A percentile compares a stretch with the other conserved stretches of the same genome.
phyloP scores from a whole-genome alignment of 2,329 filamentous ascomycete species.

The Kalmusia sp. region DNA sequence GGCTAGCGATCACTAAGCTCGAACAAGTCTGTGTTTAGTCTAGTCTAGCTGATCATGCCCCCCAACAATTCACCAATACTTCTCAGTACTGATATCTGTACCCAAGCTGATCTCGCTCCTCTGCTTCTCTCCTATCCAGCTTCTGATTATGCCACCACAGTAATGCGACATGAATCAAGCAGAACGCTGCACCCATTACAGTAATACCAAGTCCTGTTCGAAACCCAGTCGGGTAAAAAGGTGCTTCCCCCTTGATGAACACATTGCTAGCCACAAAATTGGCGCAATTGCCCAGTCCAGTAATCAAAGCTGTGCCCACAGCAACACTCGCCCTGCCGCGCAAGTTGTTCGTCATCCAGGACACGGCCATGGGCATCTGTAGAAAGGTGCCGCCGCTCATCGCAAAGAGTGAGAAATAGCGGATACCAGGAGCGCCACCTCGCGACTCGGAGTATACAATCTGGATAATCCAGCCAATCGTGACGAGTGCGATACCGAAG shows the following conservation, averaged over 20 bases:
- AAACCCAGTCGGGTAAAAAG: constrained; percentile 37
- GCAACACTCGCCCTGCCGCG: constrained; percentile 32
- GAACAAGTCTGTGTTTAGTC: not conserved
- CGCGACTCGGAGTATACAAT: constrained; percentile 45
- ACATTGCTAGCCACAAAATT: constrained; percentile 61
- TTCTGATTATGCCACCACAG: constrained; percentile 59
- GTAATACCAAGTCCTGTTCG: constrained; percentile 44
- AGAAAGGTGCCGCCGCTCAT: constrained; percentile 55
- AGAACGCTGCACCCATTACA: constrained; percentile 28
- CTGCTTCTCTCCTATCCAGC: constrained; percentile 38
- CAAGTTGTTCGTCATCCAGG: constrained; percentile 63
- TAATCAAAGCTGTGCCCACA: constrained; percentile 28
- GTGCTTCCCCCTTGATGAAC: constrained; percentile 35
- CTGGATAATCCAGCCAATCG: constrained; percentile 60
- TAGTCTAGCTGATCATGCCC: not conserved
- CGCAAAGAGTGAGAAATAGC: constrained; percentile 50
- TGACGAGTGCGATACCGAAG: constrained; percentile 44
- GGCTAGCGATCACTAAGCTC: not conserved
- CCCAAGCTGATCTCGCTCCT: constrained; percentile 27
- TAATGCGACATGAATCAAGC: constrained; percentile 49
- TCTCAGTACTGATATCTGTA: constrained; percentile 34
- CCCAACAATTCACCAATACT: not conserved
- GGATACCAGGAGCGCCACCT: constrained; percentile 59
- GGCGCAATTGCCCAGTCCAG: constrained; percentile 59
- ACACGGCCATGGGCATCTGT: constrained; percentile 59